Evolutionary conservation across 768 basidiomycete genomes (phyloP), one percentile per base, ranked within the genome.

Genomic region (Trametes meyenii): DNA sequence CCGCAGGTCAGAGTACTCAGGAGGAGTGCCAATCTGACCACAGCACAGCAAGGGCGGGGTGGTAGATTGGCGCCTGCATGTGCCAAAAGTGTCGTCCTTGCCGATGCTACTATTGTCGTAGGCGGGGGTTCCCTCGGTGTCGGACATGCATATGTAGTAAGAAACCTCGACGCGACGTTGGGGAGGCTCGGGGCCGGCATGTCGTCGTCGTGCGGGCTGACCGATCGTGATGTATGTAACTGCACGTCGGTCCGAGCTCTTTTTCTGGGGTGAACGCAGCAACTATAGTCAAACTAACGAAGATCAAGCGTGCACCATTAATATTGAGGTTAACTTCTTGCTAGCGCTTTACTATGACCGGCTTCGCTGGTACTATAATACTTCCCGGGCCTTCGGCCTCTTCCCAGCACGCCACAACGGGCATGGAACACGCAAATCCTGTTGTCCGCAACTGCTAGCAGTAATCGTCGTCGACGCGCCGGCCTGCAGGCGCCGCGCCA

Each of bases 1-100:
- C 6, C 23, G 39, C 29, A 57, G 23, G 19, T 35, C 23, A 16
- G 12, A 5, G 49, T 21, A 12, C 2, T 8, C 8, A 11, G 14
- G 40, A n/a, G 24, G 33, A 13, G 8, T 58, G 44, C 40, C 21
- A 21, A 49, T 58, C 57, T 58, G 49, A 58, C 57, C 57, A 58
- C 40, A 10, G 40, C 21, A 33, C 26, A 43, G 40, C 49, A 23
- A 29, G n/a, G n/a, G 39, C 38, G 57, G 24, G n/a, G 48, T 14
- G 11, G 38, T 49, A 29, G 49, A 58, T 50, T 58, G 57, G 23
- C 57, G 57, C 57, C 39, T 5, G 14, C 39, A 40, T 36, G 17
- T 35, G 40, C 33, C 39, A 29, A 2, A 40, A 24, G 45, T 23
- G 29, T 39, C 38, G 53, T 17, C 36, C 24, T 49, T 35, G 35